phyloP scores from a whole-genome alignment of 768 basidiomycete genomes.

The Amanita jacksonii region DNA sequence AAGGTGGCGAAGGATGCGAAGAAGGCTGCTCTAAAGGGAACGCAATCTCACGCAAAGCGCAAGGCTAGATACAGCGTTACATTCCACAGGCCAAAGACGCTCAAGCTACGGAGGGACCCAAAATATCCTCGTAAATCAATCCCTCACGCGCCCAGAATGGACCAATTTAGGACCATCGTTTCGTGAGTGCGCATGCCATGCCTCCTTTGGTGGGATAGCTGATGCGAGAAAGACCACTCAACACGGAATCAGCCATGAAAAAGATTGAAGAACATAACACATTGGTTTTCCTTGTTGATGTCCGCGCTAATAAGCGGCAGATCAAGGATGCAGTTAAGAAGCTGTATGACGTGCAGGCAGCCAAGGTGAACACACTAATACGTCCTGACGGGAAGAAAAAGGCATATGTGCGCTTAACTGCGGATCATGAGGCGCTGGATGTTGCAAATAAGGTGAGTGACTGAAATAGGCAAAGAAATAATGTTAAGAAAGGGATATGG shows the following conservation, averaged over 20 bases:
- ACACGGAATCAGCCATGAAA: conserved; percentile 98
- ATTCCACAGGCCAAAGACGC: conserved; percentile 95
- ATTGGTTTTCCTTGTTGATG: conserved; percentile 93
- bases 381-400: conserved; percentile 99
- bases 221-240: conserved; percentile 74
- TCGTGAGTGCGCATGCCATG: conserved; percentile 43
- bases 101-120: conserved; percentile 73
- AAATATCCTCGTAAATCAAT: conserved; percentile 95
- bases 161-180: conserved; percentile 91
- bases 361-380: conserved; percentile 97
- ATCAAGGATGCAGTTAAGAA: conserved; percentile 99
- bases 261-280: conserved; percentile 99
- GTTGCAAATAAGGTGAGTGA: conserved; percentile 85
- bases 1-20: conserved; percentile 96
- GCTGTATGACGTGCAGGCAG: conserved; percentile 93
- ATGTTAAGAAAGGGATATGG: conserved; percentile 1
- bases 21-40: conserved; percentile 92
- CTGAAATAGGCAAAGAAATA: conserved; percentile 1
- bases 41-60: conserved; percentile 62
- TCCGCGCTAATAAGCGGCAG: conserved; percentile 95
- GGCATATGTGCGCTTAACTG: conserved; percentile 91
- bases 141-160: conserved; percentile 89
- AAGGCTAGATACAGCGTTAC: conserved; percentile 81
- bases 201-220: background rate
- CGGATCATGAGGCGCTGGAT: conserved; percentile 95